These are phyloP conservation scores for Saccharomyces kudriavzevii DNA, from an alignment of 805 yeast species.

Conservation along the genomic window DNA sequence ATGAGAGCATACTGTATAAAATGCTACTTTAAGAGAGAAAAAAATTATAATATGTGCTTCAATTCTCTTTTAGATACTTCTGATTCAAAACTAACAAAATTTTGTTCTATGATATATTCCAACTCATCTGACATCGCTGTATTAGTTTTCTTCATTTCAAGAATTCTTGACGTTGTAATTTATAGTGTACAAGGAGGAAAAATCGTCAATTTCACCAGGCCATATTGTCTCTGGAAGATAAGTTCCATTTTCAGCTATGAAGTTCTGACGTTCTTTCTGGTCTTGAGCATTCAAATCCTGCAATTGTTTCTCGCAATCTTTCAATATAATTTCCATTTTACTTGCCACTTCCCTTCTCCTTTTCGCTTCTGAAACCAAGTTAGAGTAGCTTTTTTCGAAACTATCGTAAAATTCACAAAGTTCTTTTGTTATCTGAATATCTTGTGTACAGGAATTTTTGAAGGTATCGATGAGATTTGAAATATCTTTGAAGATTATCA, in stretches of 20 bases:
- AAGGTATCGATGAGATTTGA: conserved; percentile 30
- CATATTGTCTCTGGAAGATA: conserved; percentile 51
- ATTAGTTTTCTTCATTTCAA: neutral
- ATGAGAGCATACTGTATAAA: no score
- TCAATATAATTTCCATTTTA: conserved; percentile 34
- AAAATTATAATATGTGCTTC: neutral
- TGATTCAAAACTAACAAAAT: no score
- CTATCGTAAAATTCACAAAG: conserved; percentile 42
- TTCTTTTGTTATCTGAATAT: conserved; percentile 26
- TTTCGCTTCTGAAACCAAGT: conserved; percentile 43
- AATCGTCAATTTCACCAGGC: conserved; percentile 35
- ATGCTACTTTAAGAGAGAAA: no score
- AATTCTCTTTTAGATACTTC: neutral
- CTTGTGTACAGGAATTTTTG: conserved; percentile 20
- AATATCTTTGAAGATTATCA: conserved; percentile 25
- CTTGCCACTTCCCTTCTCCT: conserved; percentile 40
- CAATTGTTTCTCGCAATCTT: conserved; percentile 36
- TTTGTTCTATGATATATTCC: no score
- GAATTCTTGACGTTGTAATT: conserved; percentile 17
- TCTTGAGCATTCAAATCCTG: conserved; percentile 38
- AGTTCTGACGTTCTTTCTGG: conserved; percentile 33
- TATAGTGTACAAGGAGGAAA: conserved; percentile 22
- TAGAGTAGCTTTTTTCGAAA: conserved; percentile 45
- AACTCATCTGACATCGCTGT: no score
- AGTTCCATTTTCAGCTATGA: conserved; percentile 42